Evolutionary conservation across 306 rosid genomes (phyloP).

Genomic region (Dalbergia cochinchinensis): DNA sequence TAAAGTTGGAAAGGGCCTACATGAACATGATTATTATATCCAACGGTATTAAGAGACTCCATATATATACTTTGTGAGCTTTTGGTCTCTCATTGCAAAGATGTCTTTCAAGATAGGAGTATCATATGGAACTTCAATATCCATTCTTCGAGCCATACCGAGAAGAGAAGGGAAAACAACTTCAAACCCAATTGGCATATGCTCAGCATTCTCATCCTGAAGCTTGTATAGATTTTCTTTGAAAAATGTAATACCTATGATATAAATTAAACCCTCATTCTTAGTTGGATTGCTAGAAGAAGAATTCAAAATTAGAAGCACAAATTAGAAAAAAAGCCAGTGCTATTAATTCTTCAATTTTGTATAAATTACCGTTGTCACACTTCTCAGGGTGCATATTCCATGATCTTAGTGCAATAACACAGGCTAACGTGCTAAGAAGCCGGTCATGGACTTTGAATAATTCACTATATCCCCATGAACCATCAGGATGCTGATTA

Average conservation of each 20-base stretch:
- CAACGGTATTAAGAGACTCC: background rate
- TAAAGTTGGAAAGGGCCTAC: too few species aligned
- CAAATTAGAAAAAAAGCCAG: too few species aligned
- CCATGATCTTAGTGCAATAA: constrained; percentile 70
- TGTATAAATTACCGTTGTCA: constrained; percentile 52
- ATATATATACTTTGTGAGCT: constrained; percentile 61
- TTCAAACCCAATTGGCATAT: constrained; percentile 87
- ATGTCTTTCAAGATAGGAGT: constrained; percentile 62
- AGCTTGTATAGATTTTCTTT: constrained; percentile 63
- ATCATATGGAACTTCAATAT: constrained; percentile 59
- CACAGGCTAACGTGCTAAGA: constrained; percentile 77
- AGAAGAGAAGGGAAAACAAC: constrained; percentile 80
- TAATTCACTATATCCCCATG: constrained; percentile 71
- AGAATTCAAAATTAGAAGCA: too few species aligned
- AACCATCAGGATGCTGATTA: constrained; percentile 75
- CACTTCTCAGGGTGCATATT: constrained; percentile 65
- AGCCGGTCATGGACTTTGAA: constrained; percentile 76
- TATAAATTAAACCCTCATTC: background rate
- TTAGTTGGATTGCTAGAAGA: too few species aligned
- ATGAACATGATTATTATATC: too few species aligned
- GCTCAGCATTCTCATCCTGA: constrained; percentile 66
- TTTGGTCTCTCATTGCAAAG: constrained; percentile 63
- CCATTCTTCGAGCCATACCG: constrained; percentile 56
- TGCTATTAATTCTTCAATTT: too few species aligned
- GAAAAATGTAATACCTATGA: constrained; percentile 62